Conservation (phyloP, 208 protist genomes). For the Wallacemonas sp. region DNA sequence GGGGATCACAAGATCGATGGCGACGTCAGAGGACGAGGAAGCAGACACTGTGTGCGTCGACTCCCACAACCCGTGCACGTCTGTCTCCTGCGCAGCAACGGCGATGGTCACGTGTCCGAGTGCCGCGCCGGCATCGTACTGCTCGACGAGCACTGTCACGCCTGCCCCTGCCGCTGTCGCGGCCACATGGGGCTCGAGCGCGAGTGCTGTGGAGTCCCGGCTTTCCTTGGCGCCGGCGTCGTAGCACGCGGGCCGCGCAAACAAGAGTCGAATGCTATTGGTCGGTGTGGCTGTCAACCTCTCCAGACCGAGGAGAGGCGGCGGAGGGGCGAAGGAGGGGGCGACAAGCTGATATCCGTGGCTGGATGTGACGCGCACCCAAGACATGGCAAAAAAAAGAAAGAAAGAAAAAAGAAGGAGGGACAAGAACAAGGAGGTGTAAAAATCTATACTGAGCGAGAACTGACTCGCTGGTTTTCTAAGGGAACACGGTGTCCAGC, state of each 20-base stretch:
- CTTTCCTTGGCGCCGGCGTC: background rate
- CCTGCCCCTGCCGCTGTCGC: conserved; percentile 14
- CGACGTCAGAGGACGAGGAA: too few species aligned
- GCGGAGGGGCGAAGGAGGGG: conserved; percentile 52
- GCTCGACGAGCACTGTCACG: conserved; percentile 47
- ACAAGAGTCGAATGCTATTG: background rate
- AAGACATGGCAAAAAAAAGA: conserved; percentile 41
- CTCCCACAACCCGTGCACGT: background rate
- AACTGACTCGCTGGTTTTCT: too few species aligned
- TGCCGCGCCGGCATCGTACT: conserved; percentile 48
- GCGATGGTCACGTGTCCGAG: conserved; percentile 59
- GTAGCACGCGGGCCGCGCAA: background rate
- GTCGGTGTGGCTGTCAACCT: conserved; percentile 37
- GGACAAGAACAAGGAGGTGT: background rate
- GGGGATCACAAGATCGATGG: background rate
- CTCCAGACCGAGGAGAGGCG: conserved; percentile 50
- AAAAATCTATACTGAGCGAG: too few species aligned
- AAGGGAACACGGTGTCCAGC: too few species aligned
- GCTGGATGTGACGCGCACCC: conserved; percentile 57
- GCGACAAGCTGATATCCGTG: conserved; percentile 52
- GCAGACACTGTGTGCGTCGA: too few species aligned
- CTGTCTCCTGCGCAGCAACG: conserved; percentile 26
- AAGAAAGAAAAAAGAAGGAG: conserved; percentile 21
- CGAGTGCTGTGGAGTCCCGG: background rate
- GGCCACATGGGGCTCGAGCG: background rate